A percentile compares a stretch with the other conserved stretches of the same genome.
phyloP scores from a whole-genome alignment of 1,284 basidiomycete species.

The Puccinia brachypodii region DNA sequence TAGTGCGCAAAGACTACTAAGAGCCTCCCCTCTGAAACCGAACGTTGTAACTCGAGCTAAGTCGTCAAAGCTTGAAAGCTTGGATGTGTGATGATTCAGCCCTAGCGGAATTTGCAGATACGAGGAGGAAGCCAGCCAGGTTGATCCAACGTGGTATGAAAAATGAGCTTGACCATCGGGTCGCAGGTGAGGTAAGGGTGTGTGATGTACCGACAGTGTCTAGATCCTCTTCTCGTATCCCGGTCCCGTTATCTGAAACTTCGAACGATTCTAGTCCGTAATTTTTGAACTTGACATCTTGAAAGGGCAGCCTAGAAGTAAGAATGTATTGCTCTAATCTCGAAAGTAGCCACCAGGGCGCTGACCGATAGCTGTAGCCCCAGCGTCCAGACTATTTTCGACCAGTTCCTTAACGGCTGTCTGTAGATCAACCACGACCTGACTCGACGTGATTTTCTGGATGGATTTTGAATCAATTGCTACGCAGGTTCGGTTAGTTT shows the following conservation, averaged over 20 bases:
- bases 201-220: slow-evolving; percentile 68
- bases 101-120: slow-evolving; percentile 60
- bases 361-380: slow-evolving; percentile 79
- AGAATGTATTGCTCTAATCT: slow-evolving; percentile 13
- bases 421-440: slow-evolving; percentile 91
- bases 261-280: slow-evolving; percentile 83
- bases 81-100: slow-evolving; percentile 91
- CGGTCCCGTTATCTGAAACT: slow-evolving; percentile 87
- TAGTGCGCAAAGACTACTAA: slow-evolving; percentile 87
- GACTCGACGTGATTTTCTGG: slow-evolving; percentile 85
- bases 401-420: slow-evolving; percentile 91
- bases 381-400: slow-evolving; percentile 93
- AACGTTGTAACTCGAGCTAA: slow-evolving; percentile 77
- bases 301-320: background rate
- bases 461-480: slow-evolving; percentile 75
- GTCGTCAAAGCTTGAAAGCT: slow-evolving; percentile 75
- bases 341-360: background rate
- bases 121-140: slow-evolving; percentile 17
- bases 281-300: slow-evolving; percentile 88
- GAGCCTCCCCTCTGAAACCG: slow-evolving; percentile 93
- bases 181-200: background rate
- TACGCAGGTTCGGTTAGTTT: slow-evolving; percentile 34
- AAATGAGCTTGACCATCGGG: background rate
- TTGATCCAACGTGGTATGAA: background rate
- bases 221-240: slow-evolving; percentile 76